A percentile compares a stretch with the other conserved stretches of the same genome.
phyloP scores from a whole-genome alignment of 2,329 filamentous ascomycete species.

The Ophiobolus disseminans region DNA sequence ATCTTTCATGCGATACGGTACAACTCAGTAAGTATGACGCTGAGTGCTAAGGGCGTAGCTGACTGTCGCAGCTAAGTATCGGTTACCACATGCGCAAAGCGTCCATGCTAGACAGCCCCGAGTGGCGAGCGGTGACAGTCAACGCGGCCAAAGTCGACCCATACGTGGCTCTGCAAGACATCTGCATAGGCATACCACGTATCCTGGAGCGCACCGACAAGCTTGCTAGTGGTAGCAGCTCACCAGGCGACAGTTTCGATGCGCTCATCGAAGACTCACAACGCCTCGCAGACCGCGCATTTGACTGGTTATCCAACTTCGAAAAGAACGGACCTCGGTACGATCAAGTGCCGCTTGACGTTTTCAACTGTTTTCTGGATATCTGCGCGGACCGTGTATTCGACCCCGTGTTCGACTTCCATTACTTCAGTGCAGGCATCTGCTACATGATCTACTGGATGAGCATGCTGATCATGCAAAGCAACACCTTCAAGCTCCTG shows the following conservation, averaged over 20 bases:
- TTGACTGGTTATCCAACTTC: slow-evolving; percentile 41
- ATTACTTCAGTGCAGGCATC: slow-evolving; percentile 41
- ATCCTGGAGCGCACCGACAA: slow-evolving; percentile 45
- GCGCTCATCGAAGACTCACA: slow-evolving; percentile 36
- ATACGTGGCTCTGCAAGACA: slow-evolving; percentile 43
- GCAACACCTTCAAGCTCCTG: slow-evolving; percentile 42
- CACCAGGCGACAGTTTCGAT: slow-evolving; percentile 28
- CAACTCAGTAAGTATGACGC: slow-evolving; percentile 33
- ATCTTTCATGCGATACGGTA: slow-evolving; percentile 47
- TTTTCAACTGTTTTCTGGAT: slow-evolving; percentile 36
- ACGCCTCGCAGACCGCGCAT: slow-evolving; percentile 30
- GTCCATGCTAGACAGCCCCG: slow-evolving; percentile 41
- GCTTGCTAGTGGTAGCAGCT: slow-evolving; percentile 7
- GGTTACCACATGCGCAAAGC: slow-evolving; percentile 46
- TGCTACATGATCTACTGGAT: slow-evolving; percentile 48
- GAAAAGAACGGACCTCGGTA: slow-evolving; percentile 41
- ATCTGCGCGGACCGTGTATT: slow-evolving; percentile 37
- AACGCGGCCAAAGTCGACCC: slow-evolving; percentile 41
- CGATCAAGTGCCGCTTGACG: slow-evolving; percentile 27
- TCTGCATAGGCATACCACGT: slow-evolving; percentile 43
- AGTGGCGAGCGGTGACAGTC: slow-evolving; percentile 42
- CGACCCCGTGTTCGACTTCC: slow-evolving; percentile 40
- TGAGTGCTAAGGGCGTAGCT: slow-evolving; percentile 4
- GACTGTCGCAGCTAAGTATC: slow-evolving; percentile 36
- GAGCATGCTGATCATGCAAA: slow-evolving; percentile 46